Conservation (phyloP, 1,284 basidiomycete genomes). For the Sparassis latifolia region DNA sequence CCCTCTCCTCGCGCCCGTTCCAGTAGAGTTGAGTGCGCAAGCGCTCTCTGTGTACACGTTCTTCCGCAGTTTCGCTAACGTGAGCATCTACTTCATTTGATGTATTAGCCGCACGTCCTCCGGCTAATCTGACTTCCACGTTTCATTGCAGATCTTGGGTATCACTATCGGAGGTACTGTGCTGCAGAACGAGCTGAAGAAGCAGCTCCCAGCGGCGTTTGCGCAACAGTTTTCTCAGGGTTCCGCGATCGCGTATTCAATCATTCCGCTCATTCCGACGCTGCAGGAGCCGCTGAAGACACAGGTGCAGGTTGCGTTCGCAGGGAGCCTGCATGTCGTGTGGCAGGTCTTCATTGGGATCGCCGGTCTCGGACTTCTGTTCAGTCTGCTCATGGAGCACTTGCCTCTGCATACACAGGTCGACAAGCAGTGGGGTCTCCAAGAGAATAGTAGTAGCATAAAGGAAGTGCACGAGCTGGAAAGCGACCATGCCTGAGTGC, state of each 20-base stretch:
- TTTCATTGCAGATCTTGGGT: conserved; percentile 23
- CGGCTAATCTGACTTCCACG: neutral
- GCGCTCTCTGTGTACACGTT: conserved; percentile 33
- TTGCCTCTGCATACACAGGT: conserved; percentile 24
- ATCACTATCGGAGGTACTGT: conserved; percentile 23
- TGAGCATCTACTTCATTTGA: conserved; percentile 5
- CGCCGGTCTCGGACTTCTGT: conserved; percentile 16
- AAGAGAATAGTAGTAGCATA: neutral
- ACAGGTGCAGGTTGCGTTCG: conserved; percentile 26
- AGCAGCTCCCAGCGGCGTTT: conserved; percentile 19
- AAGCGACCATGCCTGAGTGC: no score
- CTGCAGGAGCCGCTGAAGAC: conserved; percentile 14
- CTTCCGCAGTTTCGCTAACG: conserved; percentile 26
- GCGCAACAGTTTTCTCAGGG: conserved; percentile 17
- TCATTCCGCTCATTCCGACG: conserved; percentile 21
- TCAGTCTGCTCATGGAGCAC: conserved; percentile 23
- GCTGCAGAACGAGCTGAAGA: conserved; percentile 24
- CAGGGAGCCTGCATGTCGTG: conserved; percentile 20
- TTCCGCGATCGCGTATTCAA: conserved; percentile 22
- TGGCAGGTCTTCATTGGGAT: conserved; percentile 19
- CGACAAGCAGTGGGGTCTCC: conserved; percentile 23
- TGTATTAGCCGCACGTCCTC: neutral
- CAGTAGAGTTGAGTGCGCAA: conserved; percentile 23
- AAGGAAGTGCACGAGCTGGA: no score
- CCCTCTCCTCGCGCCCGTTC: conserved; percentile 30